phyloP scores from a whole-genome alignment of 208 protist genomes.

The Lotmaria passim region DNA sequence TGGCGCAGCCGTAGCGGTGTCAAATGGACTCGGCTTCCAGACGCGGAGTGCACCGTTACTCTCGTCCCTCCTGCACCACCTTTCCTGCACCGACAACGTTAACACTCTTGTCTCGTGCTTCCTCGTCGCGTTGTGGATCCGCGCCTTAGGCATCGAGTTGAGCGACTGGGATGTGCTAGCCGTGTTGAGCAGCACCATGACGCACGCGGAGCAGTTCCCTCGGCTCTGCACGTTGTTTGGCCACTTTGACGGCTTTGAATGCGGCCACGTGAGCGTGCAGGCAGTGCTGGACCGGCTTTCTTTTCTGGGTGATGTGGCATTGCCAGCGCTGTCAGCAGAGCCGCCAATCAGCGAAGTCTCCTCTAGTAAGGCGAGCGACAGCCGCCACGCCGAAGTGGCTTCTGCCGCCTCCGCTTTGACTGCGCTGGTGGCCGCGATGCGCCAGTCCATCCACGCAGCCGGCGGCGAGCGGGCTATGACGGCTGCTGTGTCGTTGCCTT shows the following conservation, averaged over 20 bases:
- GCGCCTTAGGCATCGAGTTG: conserved; percentile 62
- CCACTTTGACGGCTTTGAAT: conserved; percentile 42
- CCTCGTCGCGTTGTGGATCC: conserved; percentile 80
- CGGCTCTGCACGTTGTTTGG: conserved; percentile 53
- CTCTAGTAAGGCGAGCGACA: conserved; percentile 1
- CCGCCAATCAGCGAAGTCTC: too few species aligned
- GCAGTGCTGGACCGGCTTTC: conserved; percentile 55
- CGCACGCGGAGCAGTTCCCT: conserved; percentile 70
- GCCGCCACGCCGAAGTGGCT: not conserved
- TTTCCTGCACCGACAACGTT: conserved; percentile 40
- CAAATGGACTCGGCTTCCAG: not conserved
- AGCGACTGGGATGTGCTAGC: conserved; percentile 81
- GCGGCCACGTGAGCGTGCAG: conserved; percentile 52
- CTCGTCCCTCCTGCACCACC: conserved; percentile 79
- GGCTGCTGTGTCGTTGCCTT: conserved; percentile 38
- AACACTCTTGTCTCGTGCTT: conserved; percentile 47
- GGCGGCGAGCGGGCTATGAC: conserved; percentile 36
- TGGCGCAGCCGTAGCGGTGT: conserved; percentile 6
- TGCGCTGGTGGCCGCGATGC: conserved; percentile 55
- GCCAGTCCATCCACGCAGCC: conserved; percentile 38
- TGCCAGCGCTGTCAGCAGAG: not conserved
- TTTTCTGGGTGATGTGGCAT: conserved; percentile 34
- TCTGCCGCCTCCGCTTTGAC: conserved; percentile 9
- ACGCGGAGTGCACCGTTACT: conserved; percentile 55
- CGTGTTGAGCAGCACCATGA: conserved; percentile 47